Base-by-base conservation (phyloP, 495 filamentous ascomycete genomes). In the Emericellopsis terricola region DNA sequence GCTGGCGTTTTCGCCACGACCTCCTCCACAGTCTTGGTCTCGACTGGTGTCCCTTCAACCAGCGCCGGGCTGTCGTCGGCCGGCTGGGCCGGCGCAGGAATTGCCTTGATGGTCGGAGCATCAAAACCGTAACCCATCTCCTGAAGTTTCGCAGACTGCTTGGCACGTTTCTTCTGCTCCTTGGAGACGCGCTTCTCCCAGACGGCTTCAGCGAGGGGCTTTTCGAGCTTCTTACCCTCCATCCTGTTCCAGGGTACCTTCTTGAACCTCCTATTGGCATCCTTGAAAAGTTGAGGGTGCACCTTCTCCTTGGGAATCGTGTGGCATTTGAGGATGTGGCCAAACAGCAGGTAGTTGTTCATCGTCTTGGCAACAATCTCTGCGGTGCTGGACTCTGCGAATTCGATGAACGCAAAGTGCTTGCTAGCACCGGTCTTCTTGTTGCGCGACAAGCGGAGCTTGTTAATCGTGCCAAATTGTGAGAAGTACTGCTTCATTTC, bases 271-370 rank as follows among this genome's bases (percentile, higher is more conserved):
- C 70, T 74, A 52, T 86, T 85, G 38, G 80, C 78, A 21, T 84
- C 85, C 57, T 84, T 79, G 67, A 79, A 96, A 37, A 96, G 53
- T 31, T 78, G 61, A 17, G 72, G 69, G 51, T 89, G 80, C 23
- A 93, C 61, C 45, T 89, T 75, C 39, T 77, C 80, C 15, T 64
- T 49, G 2, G 81, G 70, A 6, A 96, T 69, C 19, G 69, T 56
- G 52, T 82, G 80, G 56, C 81, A 85, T 49, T 87, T 81, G 39
- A 97, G 59, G 42, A 96, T 78, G 49, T 91, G 86, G 8, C 81
- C 78, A 53, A 89, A 94, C 47, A 97, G 68, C 11, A 96, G 76
- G 51, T 97, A 97, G 58, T 89, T 94, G 59, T 96, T 69, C 91
- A 96, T 97, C 2, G 89, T 94, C 43, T 76, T 75, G 11, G 80